Conservation (phyloP, 371 early-diverging fungal species). For the Mortierella sp. region DNA sequence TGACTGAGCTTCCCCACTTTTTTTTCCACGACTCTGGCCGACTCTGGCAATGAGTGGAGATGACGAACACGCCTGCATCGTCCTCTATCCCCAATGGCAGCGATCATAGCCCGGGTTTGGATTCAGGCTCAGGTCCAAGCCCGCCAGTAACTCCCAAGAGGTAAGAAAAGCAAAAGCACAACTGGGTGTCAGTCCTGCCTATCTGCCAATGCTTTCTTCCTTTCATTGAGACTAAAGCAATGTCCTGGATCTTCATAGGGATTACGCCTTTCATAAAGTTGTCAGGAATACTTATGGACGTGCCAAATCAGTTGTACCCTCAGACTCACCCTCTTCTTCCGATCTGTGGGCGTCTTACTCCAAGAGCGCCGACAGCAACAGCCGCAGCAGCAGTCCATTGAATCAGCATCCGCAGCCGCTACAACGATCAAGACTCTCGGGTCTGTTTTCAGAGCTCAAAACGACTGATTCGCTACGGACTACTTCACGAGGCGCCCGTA, state of each 20-base stretch:
- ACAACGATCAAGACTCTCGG: slow-evolving; percentile 22
- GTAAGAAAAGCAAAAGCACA: background rate
- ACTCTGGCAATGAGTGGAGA: background rate
- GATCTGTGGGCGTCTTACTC: slow-evolving; percentile 18
- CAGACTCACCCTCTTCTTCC: slow-evolving; percentile 14
- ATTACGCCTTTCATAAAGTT: slow-evolving; percentile 29
- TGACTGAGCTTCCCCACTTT: too few species aligned
- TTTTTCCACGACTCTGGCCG: too few species aligned
- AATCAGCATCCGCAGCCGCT: slow-evolving; percentile 3
- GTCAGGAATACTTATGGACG: slow-evolving; percentile 44
- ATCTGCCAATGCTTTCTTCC: too few species aligned
- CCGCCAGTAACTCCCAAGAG: slow-evolving; percentile 14
- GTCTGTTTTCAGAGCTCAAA: slow-evolving; percentile 13
- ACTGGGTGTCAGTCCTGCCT: too few species aligned
- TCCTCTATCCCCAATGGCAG: slow-evolving; percentile 11
- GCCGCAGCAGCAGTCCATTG: slow-evolving; percentile 4
- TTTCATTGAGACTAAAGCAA: too few species aligned
- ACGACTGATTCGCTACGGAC: slow-evolving; percentile 8
- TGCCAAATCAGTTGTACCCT: background rate
- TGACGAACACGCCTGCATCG: slow-evolving; percentile 28
- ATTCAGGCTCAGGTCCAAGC: background rate
- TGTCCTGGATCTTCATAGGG: slow-evolving; percentile 7
- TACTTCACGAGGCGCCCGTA: slow-evolving; percentile 15
- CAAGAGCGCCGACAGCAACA: background rate
- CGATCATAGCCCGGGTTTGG: slow-evolving; percentile 1